Evolutionary conservation across 108 stramenopile genomes (phyloP), one percentile per base, ranked within the genome.

Genomic region (Skeletonema costatum): DNA sequence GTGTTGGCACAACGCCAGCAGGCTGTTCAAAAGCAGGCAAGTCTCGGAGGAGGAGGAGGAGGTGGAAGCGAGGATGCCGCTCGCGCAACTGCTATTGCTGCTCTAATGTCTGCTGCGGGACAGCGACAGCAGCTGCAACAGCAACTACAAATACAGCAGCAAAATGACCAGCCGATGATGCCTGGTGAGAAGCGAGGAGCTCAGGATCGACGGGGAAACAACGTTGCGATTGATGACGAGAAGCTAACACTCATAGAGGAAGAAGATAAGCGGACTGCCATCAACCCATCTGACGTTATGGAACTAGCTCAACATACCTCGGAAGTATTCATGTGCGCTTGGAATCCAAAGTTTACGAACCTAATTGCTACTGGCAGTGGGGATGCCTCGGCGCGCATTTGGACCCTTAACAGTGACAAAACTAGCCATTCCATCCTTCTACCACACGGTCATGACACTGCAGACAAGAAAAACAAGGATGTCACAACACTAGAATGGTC

Each of bases 321-420:
- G 0, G 97, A 98, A 82, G 98, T 98, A 5, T 97, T 97, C 87
- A 97, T 97, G 95, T 97, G 96, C 68, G 96, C 95, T 6, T 98
- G 98, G 98, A 98, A 97, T 90, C 97, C 97, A 25, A 82, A 91
- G 51, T 88, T 78, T 69, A 92, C 93, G 21, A 87, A 95, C 68
- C 85, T 95, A 13, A 94, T 98, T 64, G 98, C 98, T 51, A 96
- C 97, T 30, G 98, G 97, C 30, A 94, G 90, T 68, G 97, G 96
- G 16, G 97, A 98, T 80, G 94, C 96, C 11, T 97, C 96, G 8
- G 97, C 97, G 19, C 76, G 97, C 56, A 97, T 97, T 64, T 97
- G 97, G 97, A 71, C 88, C 69, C 92, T 97, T 77, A 90, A 86
- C 38, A 90, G 92, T 17, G 63, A 79, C 9, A 71, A 84, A 32